Evolutionary conservation across 805 yeast genomes (phyloP).

Genomic region (Aciculoconidium aculeatum): DNA sequence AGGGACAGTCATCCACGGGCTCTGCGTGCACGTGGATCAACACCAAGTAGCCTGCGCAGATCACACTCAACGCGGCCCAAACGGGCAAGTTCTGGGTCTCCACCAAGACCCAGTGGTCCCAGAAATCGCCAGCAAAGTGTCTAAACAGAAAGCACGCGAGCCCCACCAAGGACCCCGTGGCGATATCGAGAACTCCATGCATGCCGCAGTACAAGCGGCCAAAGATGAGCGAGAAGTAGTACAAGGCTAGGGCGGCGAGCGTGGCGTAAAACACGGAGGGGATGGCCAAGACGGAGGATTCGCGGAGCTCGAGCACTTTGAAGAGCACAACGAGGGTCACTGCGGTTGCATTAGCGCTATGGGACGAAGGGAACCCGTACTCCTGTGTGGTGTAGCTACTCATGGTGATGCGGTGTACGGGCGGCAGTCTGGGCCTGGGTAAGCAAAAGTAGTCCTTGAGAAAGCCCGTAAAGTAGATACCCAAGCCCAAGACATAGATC

Average conservation of each 20-base stretch:
- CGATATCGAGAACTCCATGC: constrained; percentile 87
- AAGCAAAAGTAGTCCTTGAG: constrained; percentile 81
- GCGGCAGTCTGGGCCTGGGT: constrained; percentile 92
- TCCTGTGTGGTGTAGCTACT: constrained; percentile 87
- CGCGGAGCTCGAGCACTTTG: constrained; percentile 7
- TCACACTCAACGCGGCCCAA: constrained; percentile 25
- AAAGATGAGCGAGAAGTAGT: constrained; percentile 58
- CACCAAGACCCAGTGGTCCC: constrained; percentile 42
- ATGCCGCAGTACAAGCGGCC: constrained; percentile 94
- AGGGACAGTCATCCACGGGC: constrained; percentile 93
- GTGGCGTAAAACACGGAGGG: constrained; percentile 10
- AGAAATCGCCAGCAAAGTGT: constrained; percentile 27
- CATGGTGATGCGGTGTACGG: constrained; percentile 82
- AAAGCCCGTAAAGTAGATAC: constrained; percentile 66
- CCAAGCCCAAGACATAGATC: constrained; percentile 56
- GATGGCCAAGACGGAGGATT: constrained; percentile 9
- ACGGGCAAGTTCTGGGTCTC: constrained; percentile 11
- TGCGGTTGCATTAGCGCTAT: constrained; percentile 89
- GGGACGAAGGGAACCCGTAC: constrained; percentile 93
- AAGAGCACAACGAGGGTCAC: constrained; percentile 49
- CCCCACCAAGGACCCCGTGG: constrained; percentile 65
- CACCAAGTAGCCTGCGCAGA: constrained; percentile 38
- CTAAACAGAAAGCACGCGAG: constrained; percentile 45
- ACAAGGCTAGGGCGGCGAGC: constrained; percentile 27
- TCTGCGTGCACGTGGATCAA: constrained; percentile 66